Conservation (phyloP, 2,329 filamentous ascomycete species). For the Fusarium nanum region DNA sequence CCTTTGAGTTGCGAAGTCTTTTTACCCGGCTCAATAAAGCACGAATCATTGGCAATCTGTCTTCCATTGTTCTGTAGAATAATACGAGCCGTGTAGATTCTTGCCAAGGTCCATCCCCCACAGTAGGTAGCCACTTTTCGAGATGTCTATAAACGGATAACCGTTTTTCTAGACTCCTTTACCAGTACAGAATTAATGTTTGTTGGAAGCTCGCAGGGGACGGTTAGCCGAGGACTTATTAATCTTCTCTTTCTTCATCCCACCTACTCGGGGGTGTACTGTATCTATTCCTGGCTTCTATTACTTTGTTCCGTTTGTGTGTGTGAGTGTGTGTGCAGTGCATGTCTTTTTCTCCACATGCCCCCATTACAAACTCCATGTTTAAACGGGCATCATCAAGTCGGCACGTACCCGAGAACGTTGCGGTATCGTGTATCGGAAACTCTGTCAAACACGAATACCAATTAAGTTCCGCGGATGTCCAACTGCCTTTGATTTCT, state of each 20-base stretch:
- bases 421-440: constrained; percentile 11
- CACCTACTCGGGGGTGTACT: not conserved
- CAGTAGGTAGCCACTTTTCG: constrained; percentile 5
- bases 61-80: not conserved
- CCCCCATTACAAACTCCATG: constrained; percentile 3
- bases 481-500: not conserved
- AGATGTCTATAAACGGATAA: not conserved
- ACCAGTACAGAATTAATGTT: not conserved
- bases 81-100: constrained; percentile 15
- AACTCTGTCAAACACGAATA: constrained; percentile 1
- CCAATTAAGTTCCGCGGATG: not conserved
- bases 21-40: not conserved
- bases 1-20: not conserved
- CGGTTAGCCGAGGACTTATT: constrained; percentile 1
- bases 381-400: not conserved
- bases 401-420: constrained; percentile 28
- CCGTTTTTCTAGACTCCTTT: not conserved
- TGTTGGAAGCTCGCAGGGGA: not conserved
- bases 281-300: not conserved
- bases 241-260: not conserved
- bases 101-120: not conserved
- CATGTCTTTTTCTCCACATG: constrained; percentile 20
- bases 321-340: not conserved
- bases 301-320: constrained; percentile 16
- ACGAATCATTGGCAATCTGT: constrained; percentile 6